Percentiles rank a stretch among this genome's conserved stretches.
Evolutionary conservation across 1,284 basidiomycete genomes (phyloP).

Genomic region (Afroboletus lepidellus): DNA sequence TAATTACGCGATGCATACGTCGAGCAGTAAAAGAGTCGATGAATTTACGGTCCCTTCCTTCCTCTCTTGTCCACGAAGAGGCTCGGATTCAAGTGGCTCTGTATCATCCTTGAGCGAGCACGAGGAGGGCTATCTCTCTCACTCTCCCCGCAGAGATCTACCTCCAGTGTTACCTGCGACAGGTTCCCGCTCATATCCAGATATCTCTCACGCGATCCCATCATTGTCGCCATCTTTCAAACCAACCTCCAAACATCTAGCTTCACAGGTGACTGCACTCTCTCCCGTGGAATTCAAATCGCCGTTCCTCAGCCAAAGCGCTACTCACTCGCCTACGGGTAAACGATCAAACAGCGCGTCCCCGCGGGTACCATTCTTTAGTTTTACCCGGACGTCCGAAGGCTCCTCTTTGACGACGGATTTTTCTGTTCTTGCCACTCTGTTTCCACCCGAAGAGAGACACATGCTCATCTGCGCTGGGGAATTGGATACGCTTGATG

Average conservation of each 20-base stretch:
- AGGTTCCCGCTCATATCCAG: constrained; percentile 44
- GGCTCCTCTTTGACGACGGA: constrained; percentile 71
- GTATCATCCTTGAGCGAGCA: constrained; percentile 35
- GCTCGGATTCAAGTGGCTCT: constrained; percentile 27
- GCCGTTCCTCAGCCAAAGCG: constrained; percentile 7
- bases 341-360: constrained; percentile 12
- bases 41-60: constrained; percentile 21
- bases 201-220: constrained; percentile 34
- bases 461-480: constrained; percentile 73
- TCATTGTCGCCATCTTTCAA: constrained; percentile 33
- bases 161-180: constrained; percentile 35
- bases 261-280: constrained; percentile 29
- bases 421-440: constrained; percentile 54
- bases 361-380: constrained; percentile 61
- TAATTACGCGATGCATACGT: constrained; percentile 3
- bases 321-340: constrained; percentile 11
- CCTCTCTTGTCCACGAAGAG: constrained; percentile 22
- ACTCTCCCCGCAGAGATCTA: constrained; percentile 44
- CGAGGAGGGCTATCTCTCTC: constrained; percentile 57
- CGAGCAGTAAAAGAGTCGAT: constrained; percentile 12
- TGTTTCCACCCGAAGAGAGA: constrained; percentile 66
- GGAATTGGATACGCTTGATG: constrained; percentile 59
- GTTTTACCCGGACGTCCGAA: constrained; percentile 72
- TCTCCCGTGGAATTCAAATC: constrained; percentile 19
- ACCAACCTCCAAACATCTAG: constrained; percentile 35